Evolutionary conservation across 345 rosid genomes (phyloP).

Genomic region (Kernera saxatilis): DNA sequence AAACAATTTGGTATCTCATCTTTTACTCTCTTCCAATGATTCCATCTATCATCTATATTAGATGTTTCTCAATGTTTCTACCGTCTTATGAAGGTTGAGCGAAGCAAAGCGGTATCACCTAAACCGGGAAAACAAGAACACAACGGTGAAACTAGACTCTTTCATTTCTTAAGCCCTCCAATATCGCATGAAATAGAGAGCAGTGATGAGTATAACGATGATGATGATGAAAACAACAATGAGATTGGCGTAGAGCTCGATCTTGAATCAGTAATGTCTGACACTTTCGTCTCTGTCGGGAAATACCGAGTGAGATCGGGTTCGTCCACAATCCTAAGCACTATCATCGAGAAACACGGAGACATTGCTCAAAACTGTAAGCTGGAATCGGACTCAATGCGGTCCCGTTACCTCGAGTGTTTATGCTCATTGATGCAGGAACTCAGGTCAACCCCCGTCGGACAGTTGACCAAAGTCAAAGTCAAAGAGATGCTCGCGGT

Average conservation of each 20-base stretch:
- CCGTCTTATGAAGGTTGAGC: conserved; percentile 4
- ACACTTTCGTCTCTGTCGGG: conserved; percentile 59
- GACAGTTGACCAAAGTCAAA: conserved; percentile 55
- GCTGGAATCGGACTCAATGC: conserved; percentile 66
- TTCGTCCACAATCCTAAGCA: conserved; percentile 41
- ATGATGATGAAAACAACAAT: not conserved
- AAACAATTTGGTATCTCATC: conserved; percentile 17
- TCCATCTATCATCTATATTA: not conserved
- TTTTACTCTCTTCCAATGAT: not conserved
- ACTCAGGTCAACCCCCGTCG: conserved; percentile 49
- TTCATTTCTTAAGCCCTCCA: conserved; percentile 10
- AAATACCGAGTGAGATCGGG: conserved; percentile 59
- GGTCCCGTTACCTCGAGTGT: conserved; percentile 64
- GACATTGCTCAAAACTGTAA: conserved; percentile 66
- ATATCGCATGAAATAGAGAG: conserved; percentile 4
- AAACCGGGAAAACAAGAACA: conserved; percentile 17
- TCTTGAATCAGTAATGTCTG: conserved; percentile 54
- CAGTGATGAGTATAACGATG: conserved; percentile 17
- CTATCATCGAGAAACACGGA: conserved; percentile 59
- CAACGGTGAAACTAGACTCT: not conserved
- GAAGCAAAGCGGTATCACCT: not conserved
- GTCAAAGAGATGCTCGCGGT: conserved; percentile 66
- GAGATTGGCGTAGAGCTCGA: conserved; percentile 35
- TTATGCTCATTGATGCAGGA: conserved; percentile 71
- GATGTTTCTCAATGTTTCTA: not conserved